Percentiles rank a stretch among this genome's conserved stretches.
Evolutionary conservation across 179 eudicot genomes (phyloP).

Genomic region (Silene noctiflora): DNA sequence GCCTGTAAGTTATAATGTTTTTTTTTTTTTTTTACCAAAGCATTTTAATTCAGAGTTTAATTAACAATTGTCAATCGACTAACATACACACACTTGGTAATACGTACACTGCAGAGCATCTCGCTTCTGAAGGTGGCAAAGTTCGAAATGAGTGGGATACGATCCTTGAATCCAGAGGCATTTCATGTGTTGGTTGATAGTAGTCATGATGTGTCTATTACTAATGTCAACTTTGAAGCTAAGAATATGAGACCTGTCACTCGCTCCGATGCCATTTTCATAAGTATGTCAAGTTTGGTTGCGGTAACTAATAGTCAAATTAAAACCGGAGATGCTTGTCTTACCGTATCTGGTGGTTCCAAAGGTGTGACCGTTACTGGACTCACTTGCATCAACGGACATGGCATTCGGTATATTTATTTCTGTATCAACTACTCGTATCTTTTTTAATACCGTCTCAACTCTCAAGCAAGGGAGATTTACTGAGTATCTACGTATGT

Average conservation of each 20-base stretch:
- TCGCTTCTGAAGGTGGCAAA: slow-evolving; percentile 18
- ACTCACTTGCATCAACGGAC: slow-evolving; percentile 22
- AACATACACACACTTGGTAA: neutral
- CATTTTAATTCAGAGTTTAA: neutral
- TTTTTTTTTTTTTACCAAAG: too few relatives aligned
- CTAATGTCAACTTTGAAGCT: slow-evolving; percentile 23
- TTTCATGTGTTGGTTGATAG: slow-evolving; percentile 27
- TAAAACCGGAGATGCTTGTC: slow-evolving; percentile 30
- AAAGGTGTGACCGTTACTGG: slow-evolving; percentile 18
- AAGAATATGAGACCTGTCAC: slow-evolving; percentile 2
- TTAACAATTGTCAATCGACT: neutral
- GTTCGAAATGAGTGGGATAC: slow-evolving; percentile 27
- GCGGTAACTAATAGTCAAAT: slow-evolving; percentile 8
- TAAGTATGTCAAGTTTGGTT: slow-evolving; percentile 22
- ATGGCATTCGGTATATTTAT: slow-evolving; percentile 27
- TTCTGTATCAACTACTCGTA: too few relatives aligned
- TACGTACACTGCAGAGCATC: slow-evolving; percentile 17
- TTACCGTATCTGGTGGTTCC: slow-evolving; percentile 29
- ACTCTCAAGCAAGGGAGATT: neutral
- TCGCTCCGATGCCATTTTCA: slow-evolving; percentile 24
- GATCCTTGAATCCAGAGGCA: slow-evolving; percentile 25
- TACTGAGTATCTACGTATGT: too few relatives aligned
- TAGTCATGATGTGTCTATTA: slow-evolving; percentile 19
- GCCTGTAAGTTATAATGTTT: slow-evolving; percentile 22
- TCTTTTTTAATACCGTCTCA: too few relatives aligned